These are phyloP conservation scores for Chytriomyces confervae DNA, from an alignment of 192 early-diverging fungal species.

Conservation along the genomic window DNA sequence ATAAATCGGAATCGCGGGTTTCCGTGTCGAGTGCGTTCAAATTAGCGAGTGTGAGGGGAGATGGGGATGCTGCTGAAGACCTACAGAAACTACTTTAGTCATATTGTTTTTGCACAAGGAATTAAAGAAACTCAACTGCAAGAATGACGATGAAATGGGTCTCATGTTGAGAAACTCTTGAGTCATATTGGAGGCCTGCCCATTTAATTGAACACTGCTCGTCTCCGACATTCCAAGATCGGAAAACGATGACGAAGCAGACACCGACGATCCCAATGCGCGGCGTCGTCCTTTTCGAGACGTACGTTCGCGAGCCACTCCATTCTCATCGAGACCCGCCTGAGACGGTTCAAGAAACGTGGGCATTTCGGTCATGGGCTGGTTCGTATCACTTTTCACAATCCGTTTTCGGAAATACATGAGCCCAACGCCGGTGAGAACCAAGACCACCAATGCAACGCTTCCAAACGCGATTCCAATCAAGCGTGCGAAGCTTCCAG, in stretches of 20 bases:
- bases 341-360: neutral
- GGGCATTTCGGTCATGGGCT: neutral
- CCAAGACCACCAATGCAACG: neutral
- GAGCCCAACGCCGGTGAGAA: neutral
- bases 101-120: too few species aligned
- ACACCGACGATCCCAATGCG: too few species aligned
- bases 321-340: too few species aligned
- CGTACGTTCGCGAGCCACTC: too few species aligned
- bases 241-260: too few species aligned
- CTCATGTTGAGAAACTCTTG: neutral
- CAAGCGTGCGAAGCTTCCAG: neutral
- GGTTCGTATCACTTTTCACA: neutral
- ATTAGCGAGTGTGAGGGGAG: neutral
- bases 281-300: too few species aligned
- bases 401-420: neutral
- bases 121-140: neutral
- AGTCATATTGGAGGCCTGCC: neutral
- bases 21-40: neutral
- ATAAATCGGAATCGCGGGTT: neutral
- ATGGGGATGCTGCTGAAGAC: neutral
- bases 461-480: neutral
- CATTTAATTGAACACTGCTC: neutral
- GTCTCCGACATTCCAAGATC: too few species aligned
- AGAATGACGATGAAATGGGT: neutral
- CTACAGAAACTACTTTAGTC: neutral